Percentiles rank a stretch among this genome's conserved stretches.
Conservation (phyloP, 2,329 filamentous ascomycete genomes). For the Hypomyces rosellus region DNA sequence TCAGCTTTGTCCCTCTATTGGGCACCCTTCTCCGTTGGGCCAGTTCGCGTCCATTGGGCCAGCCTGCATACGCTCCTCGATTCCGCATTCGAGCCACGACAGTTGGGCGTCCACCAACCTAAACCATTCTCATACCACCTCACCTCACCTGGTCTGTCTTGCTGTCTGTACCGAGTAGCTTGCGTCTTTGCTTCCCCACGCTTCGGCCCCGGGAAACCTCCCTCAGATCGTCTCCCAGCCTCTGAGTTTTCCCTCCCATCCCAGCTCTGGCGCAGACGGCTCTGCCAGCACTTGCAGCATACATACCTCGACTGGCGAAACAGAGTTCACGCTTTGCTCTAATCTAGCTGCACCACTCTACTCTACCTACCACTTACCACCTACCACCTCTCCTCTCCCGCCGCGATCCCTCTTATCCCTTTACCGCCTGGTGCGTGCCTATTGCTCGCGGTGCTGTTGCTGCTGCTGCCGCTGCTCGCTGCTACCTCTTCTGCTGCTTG, state of each 20-base stretch:
- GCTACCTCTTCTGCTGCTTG: conserved; percentile 13
- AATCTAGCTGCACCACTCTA: conserved; percentile 7
- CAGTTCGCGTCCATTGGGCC: conserved; percentile 28
- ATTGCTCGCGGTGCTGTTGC: conserved; percentile 7
- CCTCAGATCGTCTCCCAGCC: conserved; percentile 25
- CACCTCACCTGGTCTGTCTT: too few relatives aligned
- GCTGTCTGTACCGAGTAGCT: too few relatives aligned
- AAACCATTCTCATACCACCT: conserved; percentile 27
- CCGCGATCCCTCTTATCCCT: conserved; percentile 11
- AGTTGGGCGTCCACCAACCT: conserved; percentile 23
- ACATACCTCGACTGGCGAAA: conserved; percentile 27
- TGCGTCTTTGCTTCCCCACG: conserved; percentile 28
- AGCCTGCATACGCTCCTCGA: conserved; percentile 31
- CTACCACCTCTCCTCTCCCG: conserved; percentile 1
- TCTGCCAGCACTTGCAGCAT: conserved; percentile 28
- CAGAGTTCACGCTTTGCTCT: conserved; percentile 15
- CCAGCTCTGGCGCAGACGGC: conserved; percentile 9
- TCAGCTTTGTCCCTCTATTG: conserved; percentile 8
- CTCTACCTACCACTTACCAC: background rate
- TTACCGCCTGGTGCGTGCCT: conserved; percentile 12
- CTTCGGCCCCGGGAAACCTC: conserved; percentile 16
- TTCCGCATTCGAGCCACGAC: conserved; percentile 36
- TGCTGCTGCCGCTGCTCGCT: conserved; percentile 15
- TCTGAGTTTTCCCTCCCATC: conserved; percentile 24
- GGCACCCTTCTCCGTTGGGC: conserved; percentile 21